Evolutionary conservation across 371 early-diverging fungal species (phyloP).

Genomic region (Mucor ambiguus): DNA sequence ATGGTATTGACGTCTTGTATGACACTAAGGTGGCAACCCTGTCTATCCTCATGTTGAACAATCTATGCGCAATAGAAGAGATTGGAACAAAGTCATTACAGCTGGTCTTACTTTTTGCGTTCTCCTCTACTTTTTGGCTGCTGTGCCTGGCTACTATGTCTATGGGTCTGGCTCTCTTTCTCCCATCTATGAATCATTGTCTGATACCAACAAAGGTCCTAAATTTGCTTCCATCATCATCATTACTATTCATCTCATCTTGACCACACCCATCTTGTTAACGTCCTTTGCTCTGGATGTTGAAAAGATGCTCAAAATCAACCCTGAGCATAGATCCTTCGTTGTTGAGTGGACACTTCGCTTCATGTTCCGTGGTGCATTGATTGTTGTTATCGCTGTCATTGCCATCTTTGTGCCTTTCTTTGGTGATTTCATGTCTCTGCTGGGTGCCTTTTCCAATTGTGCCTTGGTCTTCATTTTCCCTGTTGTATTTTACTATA

Average conservation of each 20-base stretch:
- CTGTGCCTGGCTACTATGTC: constrained; percentile 79
- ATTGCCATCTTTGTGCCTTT: constrained; percentile 67
- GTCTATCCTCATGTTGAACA: constrained; percentile 70
- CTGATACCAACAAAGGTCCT: constrained; percentile 55
- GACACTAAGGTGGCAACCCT: constrained; percentile 20
- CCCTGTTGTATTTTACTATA: constrained; percentile 68
- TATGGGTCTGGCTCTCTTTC: constrained; percentile 74
- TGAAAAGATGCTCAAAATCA: constrained; percentile 55
- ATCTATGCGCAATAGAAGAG: constrained; percentile 75
- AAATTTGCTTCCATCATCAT: constrained; percentile 72
- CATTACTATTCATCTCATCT: constrained; percentile 80
- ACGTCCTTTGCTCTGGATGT: constrained; percentile 80
- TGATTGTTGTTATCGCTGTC: constrained; percentile 45
- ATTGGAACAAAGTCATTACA: constrained; percentile 76
- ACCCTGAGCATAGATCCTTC: constrained; percentile 31
- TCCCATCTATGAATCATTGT: constrained; percentile 60
- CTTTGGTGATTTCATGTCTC: constrained; percentile 74
- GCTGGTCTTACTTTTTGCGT: constrained; percentile 71
- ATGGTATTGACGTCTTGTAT: constrained; percentile 2
- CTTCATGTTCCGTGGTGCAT: constrained; percentile 41
- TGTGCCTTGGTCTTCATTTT: constrained; percentile 69
- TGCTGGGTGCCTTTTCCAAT: constrained; percentile 72
- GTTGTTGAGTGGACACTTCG: constrained; percentile 47
- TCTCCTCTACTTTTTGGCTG: constrained; percentile 73
- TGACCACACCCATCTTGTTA: constrained; percentile 82